A percentile compares a stretch with the other conserved stretches of the same genome.
Conservation (phyloP, 139 green algal species). For the Eudorina sp. region DNA sequence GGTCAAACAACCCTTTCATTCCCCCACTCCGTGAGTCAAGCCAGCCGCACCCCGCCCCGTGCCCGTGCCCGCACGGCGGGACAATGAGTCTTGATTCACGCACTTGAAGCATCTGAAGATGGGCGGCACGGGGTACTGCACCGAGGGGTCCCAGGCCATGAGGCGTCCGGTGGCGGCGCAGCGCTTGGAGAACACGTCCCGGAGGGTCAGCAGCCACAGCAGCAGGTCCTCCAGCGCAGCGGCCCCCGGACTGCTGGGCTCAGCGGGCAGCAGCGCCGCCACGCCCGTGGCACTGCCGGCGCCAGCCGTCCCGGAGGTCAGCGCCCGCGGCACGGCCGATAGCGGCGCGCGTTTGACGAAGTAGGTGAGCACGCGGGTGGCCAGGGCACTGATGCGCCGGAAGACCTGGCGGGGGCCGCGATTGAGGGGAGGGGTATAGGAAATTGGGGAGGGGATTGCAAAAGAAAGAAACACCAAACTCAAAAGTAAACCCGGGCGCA, state of each 20-base stretch:
- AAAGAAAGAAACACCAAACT: too few relatives aligned
- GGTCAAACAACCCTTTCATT: too few relatives aligned
- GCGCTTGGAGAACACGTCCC: slow-evolving; percentile 69
- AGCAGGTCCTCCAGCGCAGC: slow-evolving; percentile 70
- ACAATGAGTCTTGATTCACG: too few relatives aligned
- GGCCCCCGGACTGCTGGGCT: not conserved
- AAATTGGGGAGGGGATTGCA: too few relatives aligned
- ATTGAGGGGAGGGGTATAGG: too few relatives aligned
- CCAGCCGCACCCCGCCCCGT: too few relatives aligned
- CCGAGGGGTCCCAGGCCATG: slow-evolving; percentile 64
- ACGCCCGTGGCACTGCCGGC: not conserved
- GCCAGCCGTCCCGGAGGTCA: not conserved
- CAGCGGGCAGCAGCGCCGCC: not conserved
- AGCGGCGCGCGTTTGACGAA: slow-evolving; percentile 40
- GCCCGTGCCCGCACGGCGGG: too few relatives aligned
- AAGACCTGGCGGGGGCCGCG: slow-evolving; percentile 65
- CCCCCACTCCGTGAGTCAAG: too few relatives aligned
- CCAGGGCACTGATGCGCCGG: slow-evolving; percentile 57
- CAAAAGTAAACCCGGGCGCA: too few relatives aligned
- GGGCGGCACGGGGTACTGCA: slow-evolving; percentile 61
- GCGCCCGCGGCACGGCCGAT: not conserved
- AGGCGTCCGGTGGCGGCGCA: slow-evolving; percentile 60
- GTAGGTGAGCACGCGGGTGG: slow-evolving; percentile 55
- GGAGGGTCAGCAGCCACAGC: slow-evolving; percentile 71
- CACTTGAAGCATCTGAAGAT: slow-evolving; percentile 64